phyloP scores from a whole-genome alignment of 805 yeast species.

The Myxozyma nipponensis region DNA sequence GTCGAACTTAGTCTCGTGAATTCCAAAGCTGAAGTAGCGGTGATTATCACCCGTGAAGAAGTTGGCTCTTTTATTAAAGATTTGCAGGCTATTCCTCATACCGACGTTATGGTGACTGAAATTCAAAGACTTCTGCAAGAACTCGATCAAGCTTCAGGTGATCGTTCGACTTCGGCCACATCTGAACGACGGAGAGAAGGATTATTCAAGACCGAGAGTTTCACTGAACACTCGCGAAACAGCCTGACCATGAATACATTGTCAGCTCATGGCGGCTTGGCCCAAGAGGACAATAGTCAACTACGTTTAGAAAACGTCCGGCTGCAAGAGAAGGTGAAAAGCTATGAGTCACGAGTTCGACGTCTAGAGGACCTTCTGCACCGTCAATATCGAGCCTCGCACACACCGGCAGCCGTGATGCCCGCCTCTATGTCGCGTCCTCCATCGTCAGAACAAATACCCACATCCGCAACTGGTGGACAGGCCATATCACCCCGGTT shows the following conservation, averaged over 20 bases:
- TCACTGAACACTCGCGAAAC: conserved; percentile 13
- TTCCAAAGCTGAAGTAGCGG: conserved; percentile 8
- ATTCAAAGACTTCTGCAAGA: conserved; percentile 34
- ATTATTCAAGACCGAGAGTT: conserved; percentile 15
- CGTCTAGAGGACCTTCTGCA: conserved; percentile 75
- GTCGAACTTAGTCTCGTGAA: conserved; percentile 27
- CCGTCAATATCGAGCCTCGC: conserved; percentile 47
- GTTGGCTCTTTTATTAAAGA: conserved; percentile 28
- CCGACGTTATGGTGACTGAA: conserved; percentile 32
- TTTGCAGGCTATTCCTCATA: conserved; percentile 29
- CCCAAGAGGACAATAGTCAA: conserved; percentile 2
- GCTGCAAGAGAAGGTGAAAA: conserved; percentile 47
- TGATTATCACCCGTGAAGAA: conserved; percentile 17
- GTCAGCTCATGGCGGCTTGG: conserved; percentile 6
- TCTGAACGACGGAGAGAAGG: conserved; percentile 12
- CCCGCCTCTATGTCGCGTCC: background rate
- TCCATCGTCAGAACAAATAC: background rate
- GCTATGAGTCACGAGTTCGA: conserved; percentile 67
- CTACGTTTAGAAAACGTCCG: conserved; percentile 8
- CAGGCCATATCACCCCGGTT: background rate
- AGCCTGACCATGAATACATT: conserved; percentile 12
- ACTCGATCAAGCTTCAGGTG: conserved; percentile 7
- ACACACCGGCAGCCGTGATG: background rate
- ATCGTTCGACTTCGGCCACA: background rate
- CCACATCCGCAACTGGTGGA: background rate